These are phyloP conservation scores for Pichia insulana DNA, from an alignment of 805 yeast genomes.

Conservation along the genomic window DNA sequence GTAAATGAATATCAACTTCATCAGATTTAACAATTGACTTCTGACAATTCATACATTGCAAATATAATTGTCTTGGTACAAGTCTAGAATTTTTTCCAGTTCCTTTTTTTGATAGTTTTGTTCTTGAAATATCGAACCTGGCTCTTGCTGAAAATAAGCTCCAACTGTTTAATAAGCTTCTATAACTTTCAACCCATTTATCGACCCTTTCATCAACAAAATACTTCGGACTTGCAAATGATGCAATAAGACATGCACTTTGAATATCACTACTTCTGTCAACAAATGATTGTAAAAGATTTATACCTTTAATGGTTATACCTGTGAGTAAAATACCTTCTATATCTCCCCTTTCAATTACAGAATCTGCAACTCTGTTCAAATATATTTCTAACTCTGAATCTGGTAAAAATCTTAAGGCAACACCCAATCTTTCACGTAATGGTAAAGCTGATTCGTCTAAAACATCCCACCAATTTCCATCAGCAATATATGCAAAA, in stretches of 20 bases:
- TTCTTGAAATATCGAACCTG: slow-evolving; percentile 71
- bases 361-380: slow-evolving; percentile 59
- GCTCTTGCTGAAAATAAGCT: slow-evolving; percentile 70
- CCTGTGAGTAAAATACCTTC: slow-evolving; percentile 91
- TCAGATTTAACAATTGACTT: slow-evolving; percentile 46
- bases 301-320: slow-evolving; percentile 76
- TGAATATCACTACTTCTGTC: slow-evolving; percentile 87
- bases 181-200: slow-evolving; percentile 68
- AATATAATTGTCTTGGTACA: slow-evolving; percentile 63
- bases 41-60: slow-evolving; percentile 80
- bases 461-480: slow-evolving; percentile 93
- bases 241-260: slow-evolving; percentile 74
- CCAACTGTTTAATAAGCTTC: slow-evolving; percentile 72
- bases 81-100: slow-evolving; percentile 40
- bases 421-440: slow-evolving; percentile 84
- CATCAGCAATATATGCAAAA: slow-evolving; percentile 88
- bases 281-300: slow-evolving; percentile 76
- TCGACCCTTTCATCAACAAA: slow-evolving; percentile 66
- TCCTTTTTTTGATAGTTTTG: slow-evolving; percentile 48
- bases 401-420: slow-evolving; percentile 76
- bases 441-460: slow-evolving; percentile 85
- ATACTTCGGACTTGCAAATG: slow-evolving; percentile 79
- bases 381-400: slow-evolving; percentile 67
- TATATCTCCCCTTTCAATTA: slow-evolving; percentile 69
- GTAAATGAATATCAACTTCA: slow-evolving; percentile 1